phyloP scores from a whole-genome alignment of 169 alveolate species.

The Plasmodium gonderi region DNA sequence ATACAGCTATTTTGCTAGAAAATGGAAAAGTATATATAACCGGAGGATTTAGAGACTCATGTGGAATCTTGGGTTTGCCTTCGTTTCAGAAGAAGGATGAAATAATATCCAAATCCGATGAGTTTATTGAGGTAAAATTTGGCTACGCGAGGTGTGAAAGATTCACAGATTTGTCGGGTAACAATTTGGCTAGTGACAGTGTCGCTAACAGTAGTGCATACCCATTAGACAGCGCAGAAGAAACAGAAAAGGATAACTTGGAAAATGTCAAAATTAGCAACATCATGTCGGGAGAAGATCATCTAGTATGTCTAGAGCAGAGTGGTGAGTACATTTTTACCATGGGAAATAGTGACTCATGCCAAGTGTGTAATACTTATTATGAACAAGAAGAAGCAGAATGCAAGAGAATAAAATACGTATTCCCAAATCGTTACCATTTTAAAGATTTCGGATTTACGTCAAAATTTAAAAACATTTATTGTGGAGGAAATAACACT shows the following conservation, averaged over 20 bases:
- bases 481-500: slow-evolving; percentile 88
- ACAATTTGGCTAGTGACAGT: too few relatives aligned
- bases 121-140: slow-evolving; percentile 44
- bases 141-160: neutral
- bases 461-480: slow-evolving; percentile 75
- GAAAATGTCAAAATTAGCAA: slow-evolving; percentile 65
- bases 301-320: slow-evolving; percentile 75
- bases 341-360: slow-evolving; percentile 85
- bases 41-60: slow-evolving; percentile 87
- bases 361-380: slow-evolving; percentile 77
- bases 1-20: slow-evolving; percentile 82
- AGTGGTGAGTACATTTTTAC: slow-evolving; percentile 77
- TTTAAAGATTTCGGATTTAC: slow-evolving; percentile 74
- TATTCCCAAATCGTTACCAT: slow-evolving; percentile 55
- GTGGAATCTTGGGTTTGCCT: slow-evolving; percentile 87
- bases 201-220: slow-evolving; percentile 51
- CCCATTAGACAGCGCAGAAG: neutral
- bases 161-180: too few relatives aligned
- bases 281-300: slow-evolving; percentile 84
- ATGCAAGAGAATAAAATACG: slow-evolving; percentile 39
- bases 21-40: slow-evolving; percentile 84
- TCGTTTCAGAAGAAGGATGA: slow-evolving; percentile 74
- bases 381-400: slow-evolving; percentile 39
- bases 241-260: neutral
- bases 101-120: slow-evolving; percentile 29